These are phyloP conservation scores for Linanthus parryae DNA, from an alignment of 148 eudicot species.

Conservation along the genomic window DNA sequence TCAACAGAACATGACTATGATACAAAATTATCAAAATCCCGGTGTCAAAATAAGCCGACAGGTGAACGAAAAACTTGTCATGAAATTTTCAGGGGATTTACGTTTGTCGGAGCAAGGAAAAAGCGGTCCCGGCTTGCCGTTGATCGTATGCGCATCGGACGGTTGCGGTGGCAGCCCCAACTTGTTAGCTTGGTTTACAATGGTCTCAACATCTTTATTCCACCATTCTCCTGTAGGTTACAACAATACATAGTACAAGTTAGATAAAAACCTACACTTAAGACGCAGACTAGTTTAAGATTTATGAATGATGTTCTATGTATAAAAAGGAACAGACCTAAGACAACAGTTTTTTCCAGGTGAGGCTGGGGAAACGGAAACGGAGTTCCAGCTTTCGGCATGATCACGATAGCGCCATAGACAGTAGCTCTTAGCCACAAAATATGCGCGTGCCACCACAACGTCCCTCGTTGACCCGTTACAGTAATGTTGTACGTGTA, in stretches of 20 bases:
- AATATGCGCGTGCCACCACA: slow-evolving; percentile 65
- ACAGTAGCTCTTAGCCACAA: slow-evolving; percentile 55
- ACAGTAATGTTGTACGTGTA: slow-evolving; percentile 38
- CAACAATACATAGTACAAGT: too few species aligned
- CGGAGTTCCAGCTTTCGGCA: slow-evolving; percentile 38
- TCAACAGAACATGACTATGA: neutral
- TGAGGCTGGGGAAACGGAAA: slow-evolving; percentile 53
- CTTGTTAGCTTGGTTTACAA: slow-evolving; percentile 35
- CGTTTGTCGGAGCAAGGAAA: slow-evolving; percentile 57
- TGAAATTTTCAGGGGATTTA: slow-evolving; percentile 15
- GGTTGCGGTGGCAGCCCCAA: slow-evolving; percentile 42
- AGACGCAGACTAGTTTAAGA: too few species aligned
- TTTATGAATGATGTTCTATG: too few species aligned
- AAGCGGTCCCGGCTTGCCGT: slow-evolving; percentile 58
- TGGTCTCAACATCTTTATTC: slow-evolving; percentile 40
- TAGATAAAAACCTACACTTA: too few species aligned
- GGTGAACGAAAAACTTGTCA: too few species aligned
- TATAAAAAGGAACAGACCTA: slow-evolving; percentile 21
- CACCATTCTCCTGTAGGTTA: slow-evolving; percentile 64
- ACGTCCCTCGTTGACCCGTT: slow-evolving; percentile 43
- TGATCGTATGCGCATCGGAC: slow-evolving; percentile 59
- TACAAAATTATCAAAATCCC: neutral
- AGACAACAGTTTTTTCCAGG: slow-evolving; percentile 27
- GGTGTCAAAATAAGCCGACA: too few species aligned
- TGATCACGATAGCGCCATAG: slow-evolving; percentile 45